phyloP scores from a whole-genome alignment of 2,329 filamentous ascomycete species.

The Stagonosporopsis vannaccii region DNA sequence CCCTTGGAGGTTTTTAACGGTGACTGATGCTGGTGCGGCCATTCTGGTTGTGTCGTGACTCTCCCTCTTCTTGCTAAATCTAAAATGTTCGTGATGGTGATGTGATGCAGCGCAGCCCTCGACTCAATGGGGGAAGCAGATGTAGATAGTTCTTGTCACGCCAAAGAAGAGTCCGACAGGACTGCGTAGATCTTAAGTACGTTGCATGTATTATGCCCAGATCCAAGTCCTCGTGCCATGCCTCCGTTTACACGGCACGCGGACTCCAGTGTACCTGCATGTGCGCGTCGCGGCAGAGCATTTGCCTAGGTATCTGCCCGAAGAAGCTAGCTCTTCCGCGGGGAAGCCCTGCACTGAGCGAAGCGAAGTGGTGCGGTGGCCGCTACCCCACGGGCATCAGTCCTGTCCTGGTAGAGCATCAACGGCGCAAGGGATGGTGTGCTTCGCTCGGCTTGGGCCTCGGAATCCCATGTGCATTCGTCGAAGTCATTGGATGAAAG shows the following conservation, averaged over 20 bases:
- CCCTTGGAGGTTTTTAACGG: slow-evolving; percentile 48
- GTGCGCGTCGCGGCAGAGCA: slow-evolving; percentile 14
- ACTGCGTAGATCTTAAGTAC: slow-evolving; percentile 21
- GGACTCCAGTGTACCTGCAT: slow-evolving; percentile 22
- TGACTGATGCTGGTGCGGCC: slow-evolving; percentile 47
- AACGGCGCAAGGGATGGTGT: not conserved
- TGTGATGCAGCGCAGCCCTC: slow-evolving; percentile 4
- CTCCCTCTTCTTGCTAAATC: not conserved
- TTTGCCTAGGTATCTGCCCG: slow-evolving; percentile 29
- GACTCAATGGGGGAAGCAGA: slow-evolving; percentile 9
- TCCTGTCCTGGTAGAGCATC: slow-evolving; percentile 6
- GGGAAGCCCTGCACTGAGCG: slow-evolving; percentile 19
- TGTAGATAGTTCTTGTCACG: not conserved
- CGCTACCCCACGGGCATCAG: slow-evolving; percentile 8
- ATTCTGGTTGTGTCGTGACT: slow-evolving; percentile 30
- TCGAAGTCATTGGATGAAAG: slow-evolving; percentile 9
- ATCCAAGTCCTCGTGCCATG: slow-evolving; percentile 20
- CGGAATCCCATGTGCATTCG: slow-evolving; percentile 12
- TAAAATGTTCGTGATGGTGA: not conserved
- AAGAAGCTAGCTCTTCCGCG: slow-evolving; percentile 27
- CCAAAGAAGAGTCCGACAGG: not conserved
- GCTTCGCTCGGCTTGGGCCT: slow-evolving; percentile 12
- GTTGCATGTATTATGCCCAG: slow-evolving; percentile 13
- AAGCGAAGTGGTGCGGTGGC: not conserved
- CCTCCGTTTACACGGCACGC: slow-evolving; percentile 23